These are phyloP conservation scores for Epichloe gansuensis DNA, from an alignment of 2,329 filamentous ascomycete genomes.

Conservation along the genomic window DNA sequence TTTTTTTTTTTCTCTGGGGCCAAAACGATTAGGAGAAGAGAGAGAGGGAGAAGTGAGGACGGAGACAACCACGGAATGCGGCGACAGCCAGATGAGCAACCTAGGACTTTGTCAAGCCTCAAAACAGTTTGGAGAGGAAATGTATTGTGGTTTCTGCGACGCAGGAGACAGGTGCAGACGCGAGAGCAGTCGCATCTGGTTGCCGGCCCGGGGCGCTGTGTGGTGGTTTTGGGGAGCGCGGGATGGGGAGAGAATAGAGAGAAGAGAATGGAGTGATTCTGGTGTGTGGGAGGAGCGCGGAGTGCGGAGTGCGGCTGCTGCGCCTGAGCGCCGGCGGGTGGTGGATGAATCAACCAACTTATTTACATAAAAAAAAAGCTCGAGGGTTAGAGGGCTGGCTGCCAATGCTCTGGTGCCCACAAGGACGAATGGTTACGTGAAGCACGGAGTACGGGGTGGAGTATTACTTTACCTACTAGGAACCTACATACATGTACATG, in stretches of 20 bases:
- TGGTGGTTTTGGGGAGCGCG: background rate
- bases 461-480: too few relatives aligned
- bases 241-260: background rate
- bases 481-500: too few relatives aligned
- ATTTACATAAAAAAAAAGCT: too few relatives aligned
- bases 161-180: slow-evolving; percentile 1
- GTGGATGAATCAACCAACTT: too few relatives aligned
- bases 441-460: too few relatives aligned
- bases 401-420: too few relatives aligned
- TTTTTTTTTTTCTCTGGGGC: slow-evolving; percentile 3
- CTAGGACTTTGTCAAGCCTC: background rate
- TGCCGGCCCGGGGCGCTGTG: slow-evolving; percentile 1
- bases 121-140: background rate
- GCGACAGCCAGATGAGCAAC: background rate
- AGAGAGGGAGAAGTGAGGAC: background rate
- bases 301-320: too few relatives aligned
- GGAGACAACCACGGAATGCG: background rate
- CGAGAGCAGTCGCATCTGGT: slow-evolving; percentile 4
- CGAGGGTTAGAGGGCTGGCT: too few relatives aligned
- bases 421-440: too few relatives aligned
- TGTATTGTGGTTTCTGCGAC: background rate
- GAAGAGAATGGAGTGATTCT: too few relatives aligned
- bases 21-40: background rate
- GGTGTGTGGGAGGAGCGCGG: too few relatives aligned
- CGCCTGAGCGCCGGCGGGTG: too few relatives aligned